Conservation (phyloP, 1,284 basidiomycete species). For the Papiliotrema laurentii region DNA sequence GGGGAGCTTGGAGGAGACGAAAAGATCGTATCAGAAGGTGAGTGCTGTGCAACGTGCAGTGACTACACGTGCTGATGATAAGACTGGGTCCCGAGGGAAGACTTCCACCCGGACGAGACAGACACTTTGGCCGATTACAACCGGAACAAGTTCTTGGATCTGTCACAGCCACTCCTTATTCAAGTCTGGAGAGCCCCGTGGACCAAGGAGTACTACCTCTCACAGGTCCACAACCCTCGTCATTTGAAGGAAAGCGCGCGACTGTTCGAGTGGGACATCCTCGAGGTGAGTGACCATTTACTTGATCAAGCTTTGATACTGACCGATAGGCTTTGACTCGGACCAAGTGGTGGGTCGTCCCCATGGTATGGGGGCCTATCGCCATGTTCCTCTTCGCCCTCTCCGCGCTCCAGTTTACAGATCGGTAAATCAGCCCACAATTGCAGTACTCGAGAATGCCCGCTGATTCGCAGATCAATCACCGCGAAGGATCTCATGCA, state of each 20-base stretch:
- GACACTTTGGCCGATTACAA: conserved; percentile 71
- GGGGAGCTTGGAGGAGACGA: conserved; percentile 75
- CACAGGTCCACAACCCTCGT: conserved; percentile 94
- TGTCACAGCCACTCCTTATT: conserved; percentile 66
- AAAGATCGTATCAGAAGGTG: conserved; percentile 70
- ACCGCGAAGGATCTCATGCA: conserved; percentile 29
- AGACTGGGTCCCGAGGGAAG: conserved; percentile 83
- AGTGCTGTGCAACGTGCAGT: conserved; percentile 29
- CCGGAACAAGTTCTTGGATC: conserved; percentile 88
- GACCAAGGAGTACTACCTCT: conserved; percentile 90
- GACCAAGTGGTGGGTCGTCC: conserved; percentile 93
- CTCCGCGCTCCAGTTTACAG: conserved; percentile 74
- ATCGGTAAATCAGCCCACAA: conserved; percentile 31
- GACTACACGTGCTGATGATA: conserved; percentile 2
- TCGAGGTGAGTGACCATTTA: conserved; percentile 57
- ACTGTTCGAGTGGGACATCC: conserved; percentile 73
- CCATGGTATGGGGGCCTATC: conserved; percentile 88
- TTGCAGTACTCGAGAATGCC: not conserved
- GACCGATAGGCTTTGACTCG: conserved; percentile 65
- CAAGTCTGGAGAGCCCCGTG: conserved; percentile 40
- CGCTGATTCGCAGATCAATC: conserved; percentile 22
- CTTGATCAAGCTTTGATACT: not conserved
- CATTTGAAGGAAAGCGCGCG: conserved; percentile 82
- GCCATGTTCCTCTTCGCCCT: conserved; percentile 72
- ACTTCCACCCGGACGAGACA: conserved; percentile 85